Percentiles rank a stretch among this genome's conserved stretches.
Evolutionary conservation across 257 asterid species (phyloP).

Genomic region (Solanum arcanum): DNA sequence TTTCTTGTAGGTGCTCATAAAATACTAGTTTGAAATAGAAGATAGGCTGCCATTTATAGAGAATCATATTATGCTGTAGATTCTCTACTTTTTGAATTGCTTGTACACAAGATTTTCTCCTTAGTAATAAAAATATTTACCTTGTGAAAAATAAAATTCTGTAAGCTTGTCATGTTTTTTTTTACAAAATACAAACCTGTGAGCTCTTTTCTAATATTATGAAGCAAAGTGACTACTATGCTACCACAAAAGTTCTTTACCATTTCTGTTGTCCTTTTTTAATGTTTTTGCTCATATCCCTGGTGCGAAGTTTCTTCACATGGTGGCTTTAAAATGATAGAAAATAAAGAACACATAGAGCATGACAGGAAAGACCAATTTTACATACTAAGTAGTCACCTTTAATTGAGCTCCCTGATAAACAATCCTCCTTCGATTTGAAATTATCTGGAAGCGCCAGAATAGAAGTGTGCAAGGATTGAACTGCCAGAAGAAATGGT

Average conservation of each 20-base stretch:
- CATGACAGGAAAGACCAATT: not conserved
- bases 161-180: not conserved
- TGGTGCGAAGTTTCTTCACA: not conserved
- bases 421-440: conserved; percentile 61
- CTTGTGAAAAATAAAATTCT: not conserved
- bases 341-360: not conserved
- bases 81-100: not conserved
- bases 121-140: not conserved
- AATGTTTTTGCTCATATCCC: not conserved
- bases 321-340: not conserved
- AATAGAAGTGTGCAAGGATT: conserved; percentile 53
- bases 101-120: not conserved
- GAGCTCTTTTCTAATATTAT: not conserved
- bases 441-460: conserved; percentile 61
- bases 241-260: not conserved
- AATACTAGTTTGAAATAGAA: not conserved
- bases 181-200: not conserved
- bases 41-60: not conserved
- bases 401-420: conserved; percentile 9
- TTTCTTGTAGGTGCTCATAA: not conserved
- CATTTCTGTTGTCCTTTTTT: not conserved
- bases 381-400: not conserved
- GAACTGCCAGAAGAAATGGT: conserved; percentile 26
- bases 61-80: not conserved
- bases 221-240: not conserved